Percentiles rank a stretch among this genome's conserved stretches.
Evolutionary conservation across 2,329 filamentous ascomycete genomes (phyloP).

Genomic region (Botrytis galanthina): DNA sequence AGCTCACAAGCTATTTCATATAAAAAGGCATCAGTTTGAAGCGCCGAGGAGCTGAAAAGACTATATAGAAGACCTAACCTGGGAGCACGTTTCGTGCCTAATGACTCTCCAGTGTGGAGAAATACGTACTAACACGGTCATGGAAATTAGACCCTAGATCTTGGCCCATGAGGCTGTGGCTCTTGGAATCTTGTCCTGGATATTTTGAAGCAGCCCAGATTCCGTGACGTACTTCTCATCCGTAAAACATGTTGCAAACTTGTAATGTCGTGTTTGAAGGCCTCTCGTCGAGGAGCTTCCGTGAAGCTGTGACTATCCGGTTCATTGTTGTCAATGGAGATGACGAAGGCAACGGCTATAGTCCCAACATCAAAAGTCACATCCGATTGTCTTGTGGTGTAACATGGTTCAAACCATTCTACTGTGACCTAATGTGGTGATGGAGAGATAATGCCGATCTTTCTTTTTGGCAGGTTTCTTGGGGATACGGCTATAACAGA

Average conservation of each 20-base stretch:
- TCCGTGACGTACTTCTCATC: neutral
- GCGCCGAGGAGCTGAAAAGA: neutral
- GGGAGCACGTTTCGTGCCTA: constrained; percentile 14
- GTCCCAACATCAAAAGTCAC: neutral
- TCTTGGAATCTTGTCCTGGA: constrained; percentile 4
- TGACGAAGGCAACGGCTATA: constrained; percentile 1
- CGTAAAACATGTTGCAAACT: neutral
- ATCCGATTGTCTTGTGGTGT: neutral
- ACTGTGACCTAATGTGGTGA: constrained; percentile 16
- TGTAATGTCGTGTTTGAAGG: neutral
- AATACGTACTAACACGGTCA: constrained; percentile 1
- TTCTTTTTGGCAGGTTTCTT: constrained; percentile 11
- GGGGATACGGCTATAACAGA: constrained; percentile 10
- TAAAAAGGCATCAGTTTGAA: neutral
- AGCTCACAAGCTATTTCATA: neutral
- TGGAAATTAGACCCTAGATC: neutral
- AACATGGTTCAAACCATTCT: constrained; percentile 1
- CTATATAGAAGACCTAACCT: neutral
- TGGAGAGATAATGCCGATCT: constrained; percentile 14
- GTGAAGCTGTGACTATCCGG: neutral
- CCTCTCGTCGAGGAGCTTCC: neutral
- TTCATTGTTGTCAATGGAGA: neutral
- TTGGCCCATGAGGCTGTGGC: constrained; percentile 13
- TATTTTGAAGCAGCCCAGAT: neutral
- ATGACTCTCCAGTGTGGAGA: constrained; percentile 13